Evolutionary conservation across 2,329 filamentous ascomycete species (phyloP), one percentile per base, ranked within the genome.

Genomic region (Alternaria gaisen): DNA sequence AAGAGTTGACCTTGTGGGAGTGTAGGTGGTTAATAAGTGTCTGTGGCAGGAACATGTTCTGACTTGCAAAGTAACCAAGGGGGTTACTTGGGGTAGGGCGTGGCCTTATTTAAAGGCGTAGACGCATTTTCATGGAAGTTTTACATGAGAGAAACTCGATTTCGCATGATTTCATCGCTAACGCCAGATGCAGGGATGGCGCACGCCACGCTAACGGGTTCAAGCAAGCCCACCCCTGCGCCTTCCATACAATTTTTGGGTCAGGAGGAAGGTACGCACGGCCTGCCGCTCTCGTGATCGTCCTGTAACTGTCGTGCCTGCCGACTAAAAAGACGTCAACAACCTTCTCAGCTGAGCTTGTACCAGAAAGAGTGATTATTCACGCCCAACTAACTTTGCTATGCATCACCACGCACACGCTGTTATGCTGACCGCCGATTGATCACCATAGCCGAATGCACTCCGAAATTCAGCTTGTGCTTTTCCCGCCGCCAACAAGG

Each of bases 1-100:
- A 68, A 52, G 64, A 78, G 54, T 76, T 75, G 66, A 74, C 73
- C 64, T 76, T 76, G 72, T 78, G 75, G 32, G 72, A 65, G 58
- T 75, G 69, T 52, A 78, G 69, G 67, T 73, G 71, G 65, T 75
- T 72, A 38, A 70, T 65, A 32, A 67, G 65, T 50, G 57, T 44
- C 67, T 74, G 76, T 44, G 70, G 69, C 67, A 73, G 65, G 55
- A 75, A 77, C 76, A 78, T 78, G 52, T 59, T 74, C 67, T 64
- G 61, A 59, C 42, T 46, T 11, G 34, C 26, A 34, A 42, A 40
- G 10, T 42, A 54, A 42, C 8, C 14, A 32, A 44, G 43, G 41
- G 44, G n/a, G 20, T 28, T 42, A 34, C 41, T 61, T 28, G 58
- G 58, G 65, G 72, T 63, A 63, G 63, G 61, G 26, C 16, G 44